Evolutionary conservation across 768 basidiomycete species (phyloP).

Genomic region (Chlorophyllum brunneum): DNA sequence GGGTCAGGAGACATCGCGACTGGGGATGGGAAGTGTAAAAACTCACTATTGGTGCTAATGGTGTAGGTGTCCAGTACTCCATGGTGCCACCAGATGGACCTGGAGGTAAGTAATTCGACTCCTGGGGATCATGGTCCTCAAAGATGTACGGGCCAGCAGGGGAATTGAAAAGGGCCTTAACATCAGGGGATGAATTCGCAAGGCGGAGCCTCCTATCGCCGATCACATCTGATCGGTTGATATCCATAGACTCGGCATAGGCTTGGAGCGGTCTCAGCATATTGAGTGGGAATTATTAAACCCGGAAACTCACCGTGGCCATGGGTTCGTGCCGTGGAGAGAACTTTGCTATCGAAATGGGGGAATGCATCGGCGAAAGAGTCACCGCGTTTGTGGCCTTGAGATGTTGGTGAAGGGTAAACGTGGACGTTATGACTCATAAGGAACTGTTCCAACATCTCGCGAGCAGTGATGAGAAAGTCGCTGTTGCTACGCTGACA

Average conservation of each 20-base stretch:
- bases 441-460: constrained; percentile 91
- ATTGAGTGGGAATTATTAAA: constrained; percentile 3
- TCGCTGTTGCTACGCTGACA: constrained; percentile 96
- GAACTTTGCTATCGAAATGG: constrained; percentile 92
- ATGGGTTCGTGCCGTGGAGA: constrained; percentile 72
- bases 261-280: constrained; percentile 1
- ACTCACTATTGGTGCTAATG: constrained; percentile 68
- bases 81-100: constrained; percentile 34
- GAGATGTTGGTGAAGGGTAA: constrained; percentile 75
- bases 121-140: constrained; percentile 61
- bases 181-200: constrained; percentile 89
- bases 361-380: constrained; percentile 95
- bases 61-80: constrained; percentile 62
- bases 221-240: constrained; percentile 69
- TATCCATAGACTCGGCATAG: constrained; percentile 66
- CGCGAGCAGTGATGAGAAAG: constrained; percentile 83
- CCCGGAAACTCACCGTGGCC: constrained; percentile 44
- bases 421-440: constrained; percentile 79
- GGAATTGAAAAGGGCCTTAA: constrained; percentile 91
- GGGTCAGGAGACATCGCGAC: constrained; percentile 18
- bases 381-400: constrained; percentile 82
- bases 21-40: constrained; percentile 4
- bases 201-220: constrained; percentile 74
- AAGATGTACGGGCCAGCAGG: constrained; percentile 72
- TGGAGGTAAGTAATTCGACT: constrained; percentile 46